Evolutionary conservation across 2,329 filamentous ascomycete species (phyloP), one percentile per base, ranked within the genome.

Genomic region (Stenocarpella maydis): DNA sequence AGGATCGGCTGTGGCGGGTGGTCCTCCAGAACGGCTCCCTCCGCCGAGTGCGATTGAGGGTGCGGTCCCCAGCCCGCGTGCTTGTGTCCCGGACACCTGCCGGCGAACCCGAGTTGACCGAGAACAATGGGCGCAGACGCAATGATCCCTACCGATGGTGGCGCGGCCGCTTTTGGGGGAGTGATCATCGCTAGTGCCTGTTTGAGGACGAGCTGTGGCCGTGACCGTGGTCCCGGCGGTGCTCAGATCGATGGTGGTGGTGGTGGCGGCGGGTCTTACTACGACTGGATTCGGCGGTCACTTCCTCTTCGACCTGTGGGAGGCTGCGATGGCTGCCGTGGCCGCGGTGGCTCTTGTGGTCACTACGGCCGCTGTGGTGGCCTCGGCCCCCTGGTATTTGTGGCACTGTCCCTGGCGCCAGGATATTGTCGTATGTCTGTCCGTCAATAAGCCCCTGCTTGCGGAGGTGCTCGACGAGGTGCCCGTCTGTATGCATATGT

Each of bases 401-500:
- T 19, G 67, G 67, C 31, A 58, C 9, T 6, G 12, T 21, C 12
- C 6, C 5, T 4, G 66, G 69, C 4, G 15, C 49, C 15, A 67
- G 0, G 28, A 67, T 58, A 9, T n/a, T 49, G 1, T 61, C 17
- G 31, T 66, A 69, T 12, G 28, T 49, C 43, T 34, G 34, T 3
- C 50, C 26, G 41, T 61, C 49, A 39, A 86, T 77, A 26, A 81
- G 45, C 0, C 72, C 53, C 1, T 76, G 55, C 0, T 71, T 19
- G 19, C 72, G 39, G 63, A 85, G 49, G 72, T 86, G 80, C 8
- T 80, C 70, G 19, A 85, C 71, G 28, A 86, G 73, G 37, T 70
- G 72, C 55, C 80, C 82, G 67, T 87, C 85, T 3, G 78, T 81
- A 1, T 81, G 76, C 61, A 77, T 77, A 4, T 79, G 21, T 0